These are phyloP conservation scores for Lipomyces sp. DNA, from an alignment of 805 yeast genomes.

Conservation along the genomic window DNA sequence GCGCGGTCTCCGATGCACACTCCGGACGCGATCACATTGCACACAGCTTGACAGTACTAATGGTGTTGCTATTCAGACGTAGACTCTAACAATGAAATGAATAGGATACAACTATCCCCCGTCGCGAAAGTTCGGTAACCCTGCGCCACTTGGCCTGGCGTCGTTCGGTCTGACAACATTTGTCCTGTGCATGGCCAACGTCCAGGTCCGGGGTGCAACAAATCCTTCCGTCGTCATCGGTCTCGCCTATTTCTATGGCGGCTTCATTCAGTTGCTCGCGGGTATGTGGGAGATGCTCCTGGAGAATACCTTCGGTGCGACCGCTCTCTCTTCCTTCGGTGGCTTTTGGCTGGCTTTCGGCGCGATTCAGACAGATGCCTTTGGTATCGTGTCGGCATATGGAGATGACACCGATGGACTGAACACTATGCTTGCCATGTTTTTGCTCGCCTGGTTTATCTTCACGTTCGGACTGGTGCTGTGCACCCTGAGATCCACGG, in stretches of 20 bases:
- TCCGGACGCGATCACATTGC: too few species aligned
- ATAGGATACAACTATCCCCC: slow-evolving; percentile 41
- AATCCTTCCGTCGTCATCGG: slow-evolving; percentile 56
- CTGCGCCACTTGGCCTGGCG: slow-evolving; percentile 61
- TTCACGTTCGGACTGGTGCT: slow-evolving; percentile 55
- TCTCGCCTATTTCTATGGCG: slow-evolving; percentile 61
- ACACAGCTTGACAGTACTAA: too few species aligned
- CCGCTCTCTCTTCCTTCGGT: slow-evolving; percentile 61
- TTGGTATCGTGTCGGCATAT: slow-evolving; percentile 59
- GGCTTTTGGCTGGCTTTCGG: slow-evolving; percentile 69
- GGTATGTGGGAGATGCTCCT: slow-evolving; percentile 65
- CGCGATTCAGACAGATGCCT: slow-evolving; percentile 56
- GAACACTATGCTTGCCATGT: slow-evolving; percentile 56
- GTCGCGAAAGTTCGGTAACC: slow-evolving; percentile 57
- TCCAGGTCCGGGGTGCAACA: slow-evolving; percentile 52
- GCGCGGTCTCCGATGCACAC: too few species aligned
- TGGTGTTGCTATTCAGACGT: too few species aligned
- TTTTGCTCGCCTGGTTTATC: slow-evolving; percentile 58
- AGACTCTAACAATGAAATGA: too few species aligned
- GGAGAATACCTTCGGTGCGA: slow-evolving; percentile 66
- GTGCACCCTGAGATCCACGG: slow-evolving; percentile 61
- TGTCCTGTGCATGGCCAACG: slow-evolving; percentile 54
- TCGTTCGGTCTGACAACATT: slow-evolving; percentile 65
- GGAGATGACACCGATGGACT: slow-evolving; percentile 36
- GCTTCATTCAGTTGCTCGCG: slow-evolving; percentile 55